phyloP scores from a whole-genome alignment of 371 early-diverging fungal genomes.

The Quaeritorhiza haematococci region DNA sequence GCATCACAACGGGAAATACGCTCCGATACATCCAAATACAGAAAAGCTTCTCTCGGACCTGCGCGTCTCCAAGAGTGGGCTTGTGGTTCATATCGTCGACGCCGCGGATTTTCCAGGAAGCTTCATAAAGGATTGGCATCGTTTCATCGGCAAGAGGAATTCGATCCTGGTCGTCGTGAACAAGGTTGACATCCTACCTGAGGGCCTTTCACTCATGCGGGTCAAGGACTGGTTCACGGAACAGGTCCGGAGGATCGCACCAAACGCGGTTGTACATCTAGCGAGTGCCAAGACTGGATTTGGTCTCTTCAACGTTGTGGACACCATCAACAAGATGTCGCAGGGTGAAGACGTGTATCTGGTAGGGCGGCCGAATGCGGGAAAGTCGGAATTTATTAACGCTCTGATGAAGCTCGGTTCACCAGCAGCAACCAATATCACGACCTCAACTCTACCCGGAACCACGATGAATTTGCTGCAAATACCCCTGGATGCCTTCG shows the following conservation, averaged over 20 bases:
- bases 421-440: background rate
- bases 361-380: constrained; percentile 24
- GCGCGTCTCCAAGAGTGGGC: constrained; percentile 3
- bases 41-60: constrained; percentile 10
- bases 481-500: background rate
- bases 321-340: background rate
- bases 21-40: constrained; percentile 1
- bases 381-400: constrained; percentile 18
- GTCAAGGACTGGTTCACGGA: constrained; percentile 3
- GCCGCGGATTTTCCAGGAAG: constrained; percentile 18
- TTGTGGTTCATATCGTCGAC: constrained; percentile 15
- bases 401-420: constrained; percentile 1
- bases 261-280: constrained; percentile 10
- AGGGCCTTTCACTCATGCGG: background rate
- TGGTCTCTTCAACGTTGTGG: constrained; percentile 10
- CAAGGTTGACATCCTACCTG: constrained; percentile 18
- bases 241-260: background rate
- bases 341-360: constrained; percentile 10
- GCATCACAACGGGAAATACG: constrained; percentile 1
- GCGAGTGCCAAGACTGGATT: constrained; percentile 15
- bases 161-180: constrained; percentile 16
- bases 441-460: constrained; percentile 10
- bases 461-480: constrained; percentile 11
- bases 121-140: constrained; percentile 2
- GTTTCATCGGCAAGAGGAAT: constrained; percentile 12